Percentiles rank a stretch among this genome's conserved stretches.
Conservation (phyloP, 306 rosid genomes). For the Casuarina cunninghamiana region DNA sequence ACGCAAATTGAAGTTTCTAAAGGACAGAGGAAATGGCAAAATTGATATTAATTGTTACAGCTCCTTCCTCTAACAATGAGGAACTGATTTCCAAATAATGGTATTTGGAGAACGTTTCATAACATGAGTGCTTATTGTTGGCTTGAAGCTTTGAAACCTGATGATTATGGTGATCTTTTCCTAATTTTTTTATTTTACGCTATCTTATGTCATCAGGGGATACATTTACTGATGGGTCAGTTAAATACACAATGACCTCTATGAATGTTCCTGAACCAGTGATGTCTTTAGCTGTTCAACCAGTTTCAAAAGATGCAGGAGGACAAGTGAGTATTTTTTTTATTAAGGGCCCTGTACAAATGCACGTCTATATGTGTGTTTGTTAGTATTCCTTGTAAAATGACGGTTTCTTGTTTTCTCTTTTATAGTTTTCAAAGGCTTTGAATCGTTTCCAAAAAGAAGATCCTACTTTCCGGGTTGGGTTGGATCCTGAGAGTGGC, state of each 20-base stretch:
- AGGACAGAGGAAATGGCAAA: constrained; percentile 1
- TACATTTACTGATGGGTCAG: constrained; percentile 92
- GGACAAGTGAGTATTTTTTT: constrained; percentile 76
- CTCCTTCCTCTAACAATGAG: background rate
- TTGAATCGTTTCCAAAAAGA: constrained; percentile 95
- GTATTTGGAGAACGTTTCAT: background rate
- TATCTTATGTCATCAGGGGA: constrained; percentile 66
- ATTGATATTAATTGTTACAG: background rate
- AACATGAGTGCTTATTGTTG: background rate
- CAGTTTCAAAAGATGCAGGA: constrained; percentile 96
- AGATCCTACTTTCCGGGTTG: constrained; percentile 99
- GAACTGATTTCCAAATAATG: background rate
- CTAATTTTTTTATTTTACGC: constrained; percentile 14
- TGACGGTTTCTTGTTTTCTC: constrained; percentile 18
- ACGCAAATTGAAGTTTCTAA: constrained; percentile 10
- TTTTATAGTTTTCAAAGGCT: constrained; percentile 88
- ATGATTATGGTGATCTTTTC: constrained; percentile 16
- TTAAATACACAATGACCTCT: constrained; percentile 94
- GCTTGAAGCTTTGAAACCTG: constrained; percentile 7
- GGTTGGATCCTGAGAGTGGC: constrained; percentile 95
- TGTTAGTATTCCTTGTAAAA: background rate
- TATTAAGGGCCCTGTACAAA: constrained; percentile 17
- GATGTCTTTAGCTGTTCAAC: constrained; percentile 98
- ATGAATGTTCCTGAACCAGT: constrained; percentile 99
- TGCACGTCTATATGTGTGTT: background rate